A percentile compares a stretch with the other conserved stretches of the same genome.
Evolutionary conservation across 805 yeast genomes (phyloP).

Genomic region (Hanseniaspora taiwanica): DNA sequence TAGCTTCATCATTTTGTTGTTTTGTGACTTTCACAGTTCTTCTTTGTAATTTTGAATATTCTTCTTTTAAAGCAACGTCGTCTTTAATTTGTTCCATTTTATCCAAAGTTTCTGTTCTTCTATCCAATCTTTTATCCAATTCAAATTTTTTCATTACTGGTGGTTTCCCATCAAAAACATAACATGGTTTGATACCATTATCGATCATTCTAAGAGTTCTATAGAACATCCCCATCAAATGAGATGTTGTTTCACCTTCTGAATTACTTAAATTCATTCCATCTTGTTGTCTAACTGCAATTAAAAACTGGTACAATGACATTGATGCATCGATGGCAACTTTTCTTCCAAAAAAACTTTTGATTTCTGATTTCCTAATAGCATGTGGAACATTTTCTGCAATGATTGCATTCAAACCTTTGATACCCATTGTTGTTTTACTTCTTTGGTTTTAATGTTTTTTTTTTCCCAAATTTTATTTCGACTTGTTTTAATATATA

Average conservation of each 20-base stretch:
- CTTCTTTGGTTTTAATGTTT: neutral
- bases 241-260: constrained; percentile 86
- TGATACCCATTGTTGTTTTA: constrained; percentile 33
- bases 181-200: constrained; percentile 90
- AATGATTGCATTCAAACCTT: constrained; percentile 76
- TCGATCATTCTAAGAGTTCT: constrained; percentile 82
- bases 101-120: constrained; percentile 73
- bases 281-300: constrained; percentile 93
- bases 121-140: constrained; percentile 67
- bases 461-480: no score
- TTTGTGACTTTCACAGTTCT: constrained; percentile 79
- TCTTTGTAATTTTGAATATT: constrained; percentile 62
- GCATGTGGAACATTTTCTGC: constrained; percentile 85
- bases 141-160: constrained; percentile 91
- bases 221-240: constrained; percentile 92
- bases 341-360: constrained; percentile 79
- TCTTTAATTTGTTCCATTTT: constrained; percentile 65
- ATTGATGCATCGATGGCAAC: constrained; percentile 96
- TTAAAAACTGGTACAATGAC: constrained; percentile 90
- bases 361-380: constrained; percentile 64
- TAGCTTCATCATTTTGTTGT: constrained; percentile 92
- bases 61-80: constrained; percentile 18
- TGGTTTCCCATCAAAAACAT: constrained; percentile 96
- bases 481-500: no score
- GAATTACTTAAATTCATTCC: constrained; percentile 88